These are phyloP conservation scores for Nicotiana rustica DNA, from an alignment of 305 asterid genomes.

Conservation along the genomic window DNA sequence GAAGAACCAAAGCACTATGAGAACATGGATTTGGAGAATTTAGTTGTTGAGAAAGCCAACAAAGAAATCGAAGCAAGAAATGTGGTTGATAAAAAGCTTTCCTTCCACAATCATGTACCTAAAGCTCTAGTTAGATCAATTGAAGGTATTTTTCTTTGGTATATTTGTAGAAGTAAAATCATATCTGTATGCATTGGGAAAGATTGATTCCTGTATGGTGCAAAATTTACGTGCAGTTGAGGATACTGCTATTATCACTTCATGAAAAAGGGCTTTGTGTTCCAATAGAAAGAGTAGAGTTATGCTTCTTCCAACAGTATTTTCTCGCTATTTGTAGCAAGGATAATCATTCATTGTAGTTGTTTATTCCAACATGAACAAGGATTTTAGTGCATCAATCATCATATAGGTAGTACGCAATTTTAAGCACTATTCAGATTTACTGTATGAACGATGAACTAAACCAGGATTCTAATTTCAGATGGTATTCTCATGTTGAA, in stretches of 20 bases:
- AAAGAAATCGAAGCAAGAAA: slow-evolving; percentile 66
- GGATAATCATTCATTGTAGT: neutral
- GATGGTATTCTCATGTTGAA: slow-evolving; percentile 17
- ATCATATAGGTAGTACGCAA: neutral
- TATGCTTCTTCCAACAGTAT: neutral
- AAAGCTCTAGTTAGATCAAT: slow-evolving; percentile 54
- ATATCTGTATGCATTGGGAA: slow-evolving; percentile 4
- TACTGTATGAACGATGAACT: neutral
- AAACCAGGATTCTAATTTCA: slow-evolving; percentile 12
- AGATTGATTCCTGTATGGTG: slow-evolving; percentile 6
- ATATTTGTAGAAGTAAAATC: neutral
- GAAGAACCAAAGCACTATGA: slow-evolving; percentile 60
- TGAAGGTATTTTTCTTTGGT: slow-evolving; percentile 57
- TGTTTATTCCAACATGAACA: slow-evolving; percentile 23
- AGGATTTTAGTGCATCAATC: neutral
- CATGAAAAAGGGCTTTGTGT: slow-evolving; percentile 16
- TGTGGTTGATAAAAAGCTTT: slow-evolving; percentile 49
- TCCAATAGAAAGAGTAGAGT: neutral
- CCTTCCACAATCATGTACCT: slow-evolving; percentile 62
- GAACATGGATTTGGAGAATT: slow-evolving; percentile 78
- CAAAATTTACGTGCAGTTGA: slow-evolving; percentile 9
- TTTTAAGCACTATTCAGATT: neutral
- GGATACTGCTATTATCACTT: neutral
- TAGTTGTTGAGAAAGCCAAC: slow-evolving; percentile 58
- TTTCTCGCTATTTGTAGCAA: neutral